Percentiles rank a stretch among this genome's conserved stretches.
These are phyloP conservation scores for Delitschia confertaspora DNA, from an alignment of 495 filamentous ascomycete genomes.

Conservation along the genomic window DNA sequence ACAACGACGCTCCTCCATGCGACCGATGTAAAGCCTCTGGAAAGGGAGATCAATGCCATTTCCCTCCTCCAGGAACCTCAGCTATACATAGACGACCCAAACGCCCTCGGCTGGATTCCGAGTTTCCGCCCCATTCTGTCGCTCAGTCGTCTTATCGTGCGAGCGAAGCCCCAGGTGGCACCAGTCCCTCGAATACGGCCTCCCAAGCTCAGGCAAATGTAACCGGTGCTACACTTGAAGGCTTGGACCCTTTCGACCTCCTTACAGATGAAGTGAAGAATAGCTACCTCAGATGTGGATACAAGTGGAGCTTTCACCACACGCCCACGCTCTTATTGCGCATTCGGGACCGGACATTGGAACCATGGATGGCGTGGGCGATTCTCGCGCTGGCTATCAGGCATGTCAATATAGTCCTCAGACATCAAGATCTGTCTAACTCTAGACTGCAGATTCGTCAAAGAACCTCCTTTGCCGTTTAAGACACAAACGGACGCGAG, in stretches of 20 bases:
- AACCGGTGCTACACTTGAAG: slow-evolving; percentile 11
- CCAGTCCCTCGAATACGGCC: neutral
- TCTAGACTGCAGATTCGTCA: slow-evolving; percentile 17
- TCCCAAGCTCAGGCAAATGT: neutral
- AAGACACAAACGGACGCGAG: slow-evolving; percentile 28
- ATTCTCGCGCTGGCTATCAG: slow-evolving; percentile 28
- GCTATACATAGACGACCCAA: slow-evolving; percentile 27
- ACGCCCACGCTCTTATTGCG: slow-evolving; percentile 29
- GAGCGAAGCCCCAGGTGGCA: neutral
- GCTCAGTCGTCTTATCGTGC: slow-evolving; percentile 1
- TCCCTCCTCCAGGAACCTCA: slow-evolving; percentile 28
- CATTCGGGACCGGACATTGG: slow-evolving; percentile 26
- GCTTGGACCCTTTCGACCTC: slow-evolving; percentile 26
- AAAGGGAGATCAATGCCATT: slow-evolving; percentile 20
- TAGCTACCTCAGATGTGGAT: slow-evolving; percentile 28
- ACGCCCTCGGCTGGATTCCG: slow-evolving; percentile 21
- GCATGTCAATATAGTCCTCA: slow-evolving; percentile 3
- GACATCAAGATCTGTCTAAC: neutral
- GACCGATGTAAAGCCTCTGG: slow-evolving; percentile 25
- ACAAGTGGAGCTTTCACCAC: slow-evolving; percentile 33
- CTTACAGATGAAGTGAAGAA: slow-evolving; percentile 33
- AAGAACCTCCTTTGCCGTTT: slow-evolving; percentile 25
- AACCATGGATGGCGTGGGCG: slow-evolving; percentile 29
- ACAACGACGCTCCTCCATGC: slow-evolving; percentile 29
- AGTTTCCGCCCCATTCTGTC: slow-evolving; percentile 2